These are phyloP conservation scores for Dryas integrifolia DNA, from an alignment of 331 rosid genomes.

Conservation along the genomic window DNA sequence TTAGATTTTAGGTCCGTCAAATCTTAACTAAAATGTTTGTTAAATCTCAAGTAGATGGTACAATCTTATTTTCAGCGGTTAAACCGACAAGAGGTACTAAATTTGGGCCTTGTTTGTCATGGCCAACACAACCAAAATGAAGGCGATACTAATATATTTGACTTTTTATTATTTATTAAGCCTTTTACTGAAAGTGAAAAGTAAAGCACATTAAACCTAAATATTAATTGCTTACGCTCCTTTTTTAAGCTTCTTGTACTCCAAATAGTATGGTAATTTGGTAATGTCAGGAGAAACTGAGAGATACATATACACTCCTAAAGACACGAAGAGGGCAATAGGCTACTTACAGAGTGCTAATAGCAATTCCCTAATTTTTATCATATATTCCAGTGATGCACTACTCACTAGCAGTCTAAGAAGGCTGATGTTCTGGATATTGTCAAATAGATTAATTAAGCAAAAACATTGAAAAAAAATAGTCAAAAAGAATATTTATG, in stretches of 20 bases:
- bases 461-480: not conserved
- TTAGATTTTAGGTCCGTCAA: not conserved
- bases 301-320: too few species aligned
- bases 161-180: slow-evolving; percentile 3
- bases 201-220: slow-evolving; percentile 2
- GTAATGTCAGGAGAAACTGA: too few species aligned
- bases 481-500: slow-evolving; percentile 14
- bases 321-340: too few species aligned
- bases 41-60: not conserved
- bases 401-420: too few species aligned
- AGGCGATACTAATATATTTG: not conserved
- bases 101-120: not conserved
- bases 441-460: not conserved
- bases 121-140: not conserved
- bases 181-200: slow-evolving; percentile 2
- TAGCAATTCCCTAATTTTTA: not conserved
- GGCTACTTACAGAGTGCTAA: too few species aligned
- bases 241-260: too few species aligned
- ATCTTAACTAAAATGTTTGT: not conserved
- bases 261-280: too few species aligned
- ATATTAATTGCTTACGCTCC: not conserved
- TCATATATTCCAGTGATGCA: too few species aligned
- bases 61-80: not conserved
- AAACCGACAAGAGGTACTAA: not conserved
- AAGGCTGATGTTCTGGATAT: not conserved